Conservation (phyloP, 805 yeast genomes). For the Spencermartinsiella europaea region DNA sequence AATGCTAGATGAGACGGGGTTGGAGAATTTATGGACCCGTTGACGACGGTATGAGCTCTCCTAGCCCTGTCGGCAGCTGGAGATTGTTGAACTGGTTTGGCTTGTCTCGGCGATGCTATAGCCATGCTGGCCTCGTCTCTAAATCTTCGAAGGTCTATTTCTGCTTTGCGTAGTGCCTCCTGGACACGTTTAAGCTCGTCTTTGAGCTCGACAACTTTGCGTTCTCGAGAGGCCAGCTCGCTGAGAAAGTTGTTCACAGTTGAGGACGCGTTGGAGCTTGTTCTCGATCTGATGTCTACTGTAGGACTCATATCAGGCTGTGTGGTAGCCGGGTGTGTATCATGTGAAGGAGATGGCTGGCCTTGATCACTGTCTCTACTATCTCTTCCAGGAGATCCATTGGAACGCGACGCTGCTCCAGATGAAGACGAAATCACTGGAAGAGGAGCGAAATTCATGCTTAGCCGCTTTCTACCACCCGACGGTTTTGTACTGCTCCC, state of each 20-base stretch:
- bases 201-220: constrained; percentile 34
- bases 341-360: constrained; percentile 1
- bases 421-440: constrained; percentile 15
- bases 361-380: not conserved
- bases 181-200: constrained; percentile 27
- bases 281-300: not conserved
- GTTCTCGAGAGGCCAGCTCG: constrained; percentile 36
- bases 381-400: constrained; percentile 1
- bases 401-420: constrained; percentile 1
- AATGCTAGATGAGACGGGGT: not conserved
- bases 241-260: constrained; percentile 25
- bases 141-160: constrained; percentile 30
- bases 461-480: constrained; percentile 13
- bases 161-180: constrained; percentile 33
- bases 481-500: no score
- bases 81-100: not conserved
- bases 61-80: not conserved
- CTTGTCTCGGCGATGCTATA: constrained; percentile 10
- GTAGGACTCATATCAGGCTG: constrained; percentile 1
- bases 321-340: not conserved
- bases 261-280: constrained; percentile 7
- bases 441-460: constrained; percentile 17
- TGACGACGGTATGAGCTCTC: not conserved
- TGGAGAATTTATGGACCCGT: not conserved
- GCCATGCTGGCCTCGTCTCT: constrained; percentile 23